Base-by-base conservation (phyloP, 345 rosid genomes). In the Citrus sp. region DNA sequence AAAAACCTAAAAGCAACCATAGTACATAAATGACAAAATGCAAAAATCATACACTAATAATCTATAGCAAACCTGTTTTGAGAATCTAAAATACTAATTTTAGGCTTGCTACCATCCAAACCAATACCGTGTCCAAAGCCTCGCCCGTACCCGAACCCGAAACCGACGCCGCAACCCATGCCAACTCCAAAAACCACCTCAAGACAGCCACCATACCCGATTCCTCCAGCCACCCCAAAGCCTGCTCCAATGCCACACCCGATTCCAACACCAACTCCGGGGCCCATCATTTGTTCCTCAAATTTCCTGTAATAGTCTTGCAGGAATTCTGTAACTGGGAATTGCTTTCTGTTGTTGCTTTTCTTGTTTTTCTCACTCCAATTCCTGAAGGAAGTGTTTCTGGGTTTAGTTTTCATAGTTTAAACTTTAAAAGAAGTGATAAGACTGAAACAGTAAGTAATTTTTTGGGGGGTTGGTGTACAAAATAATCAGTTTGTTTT, bases 161-260 rank as follows among this genome's bases (percentile, higher is more conserved):
- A 32, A 4, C 92, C 90, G 13, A 84, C 66, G 8, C 92, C 90
- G 28, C 92, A 89, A 7, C 92, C 90, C 79, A 81, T 40, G 1
- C 90, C 92, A n/a, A 81, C 76, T 30, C 88, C 88, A 37, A 80
- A 78, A 24, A 79, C 88, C 19, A 82, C 42, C 59, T 73, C 82
- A 4, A 81, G 34, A 61, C 74, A 84, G 60, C 84, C 85, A 2
- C 86, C 85, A 13, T 72, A 82, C 9, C 92, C 92, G 30, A 81
- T 27, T 27, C 90, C 88, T 22, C 90, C 90, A 10, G 83, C 85
- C 60, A 84, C 30, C 46, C 88, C 90, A 22, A 87, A 35, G 10
- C 92, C 90, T 9, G 76, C 67, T 13, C 92, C 90, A 13, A 71
- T 40, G 14, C 90, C 88, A 55, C 92, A 89, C 6, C 92, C 90